Conservation (phyloP, 345 rosid species). For the Syzygium aqueum region DNA sequence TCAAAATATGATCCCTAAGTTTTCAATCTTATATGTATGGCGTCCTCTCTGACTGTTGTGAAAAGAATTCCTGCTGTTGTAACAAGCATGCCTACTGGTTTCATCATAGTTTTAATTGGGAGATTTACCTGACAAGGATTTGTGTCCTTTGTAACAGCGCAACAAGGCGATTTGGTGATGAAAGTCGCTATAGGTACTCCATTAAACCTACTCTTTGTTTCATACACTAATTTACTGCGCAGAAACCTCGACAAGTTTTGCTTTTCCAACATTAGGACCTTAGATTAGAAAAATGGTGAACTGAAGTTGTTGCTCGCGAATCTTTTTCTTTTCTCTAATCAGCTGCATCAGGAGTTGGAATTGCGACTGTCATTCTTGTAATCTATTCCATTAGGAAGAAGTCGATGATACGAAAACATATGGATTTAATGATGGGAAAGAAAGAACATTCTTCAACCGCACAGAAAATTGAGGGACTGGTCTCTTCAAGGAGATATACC, state of each 20-base stretch:
- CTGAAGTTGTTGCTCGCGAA: too few species aligned
- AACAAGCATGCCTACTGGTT: too few species aligned
- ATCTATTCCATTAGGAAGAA: not conserved
- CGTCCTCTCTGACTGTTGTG: not conserved
- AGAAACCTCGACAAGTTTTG: not conserved
- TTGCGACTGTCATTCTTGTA: not conserved
- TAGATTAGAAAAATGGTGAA: not conserved
- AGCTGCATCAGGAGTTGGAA: not conserved
- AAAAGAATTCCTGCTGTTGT: not conserved
- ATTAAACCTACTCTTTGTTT: too few species aligned
- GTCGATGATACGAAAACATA: not conserved
- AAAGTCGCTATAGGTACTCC: too few species aligned
- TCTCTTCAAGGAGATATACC: too few species aligned
- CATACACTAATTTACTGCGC: too few species aligned
- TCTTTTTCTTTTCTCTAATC: not conserved
- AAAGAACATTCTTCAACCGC: not conserved
- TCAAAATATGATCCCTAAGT: too few species aligned
- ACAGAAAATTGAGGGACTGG: too few species aligned
- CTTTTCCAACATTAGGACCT: not conserved
- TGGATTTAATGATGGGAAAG: not conserved
- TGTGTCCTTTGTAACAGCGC: too few species aligned
- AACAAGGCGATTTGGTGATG: too few species aligned
- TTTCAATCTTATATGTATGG: not conserved
- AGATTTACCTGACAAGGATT: too few species aligned
- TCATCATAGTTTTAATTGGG: too few species aligned